Evolutionary conservation across 345 rosid genomes (phyloP).

Genomic region (Dipteronia dyeriana): DNA sequence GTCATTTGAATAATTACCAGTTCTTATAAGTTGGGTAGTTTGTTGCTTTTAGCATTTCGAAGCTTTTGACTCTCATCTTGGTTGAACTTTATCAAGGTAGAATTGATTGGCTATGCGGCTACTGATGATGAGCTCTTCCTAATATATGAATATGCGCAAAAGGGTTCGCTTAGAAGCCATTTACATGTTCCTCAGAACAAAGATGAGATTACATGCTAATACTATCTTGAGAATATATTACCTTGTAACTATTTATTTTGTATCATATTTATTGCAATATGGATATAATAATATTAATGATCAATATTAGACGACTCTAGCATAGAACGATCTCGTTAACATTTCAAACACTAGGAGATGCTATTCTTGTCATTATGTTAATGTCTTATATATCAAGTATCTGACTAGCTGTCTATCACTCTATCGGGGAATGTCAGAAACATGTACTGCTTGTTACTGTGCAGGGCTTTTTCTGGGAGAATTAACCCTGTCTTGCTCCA

Average conservation of each 20-base stretch:
- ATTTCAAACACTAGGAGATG: constrained; percentile 4
- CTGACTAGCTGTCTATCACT: background rate
- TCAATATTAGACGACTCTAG: background rate
- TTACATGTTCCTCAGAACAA: constrained; percentile 87
- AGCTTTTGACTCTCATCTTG: constrained; percentile 35
- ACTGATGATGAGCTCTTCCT: constrained; percentile 77
- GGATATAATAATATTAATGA: background rate
- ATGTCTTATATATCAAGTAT: background rate
- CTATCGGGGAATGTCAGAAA: background rate
- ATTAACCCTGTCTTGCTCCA: background rate
- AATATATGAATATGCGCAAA: constrained; percentile 88
- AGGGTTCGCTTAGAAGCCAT: constrained; percentile 82
- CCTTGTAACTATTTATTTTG: background rate
- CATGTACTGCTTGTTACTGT: background rate
- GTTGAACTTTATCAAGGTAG: constrained; percentile 76
- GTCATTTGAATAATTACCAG: constrained; percentile 4
- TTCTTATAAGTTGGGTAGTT: background rate
- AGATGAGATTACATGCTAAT: constrained; percentile 45
- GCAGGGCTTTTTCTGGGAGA: background rate
- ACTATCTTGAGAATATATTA: constrained; percentile 2
- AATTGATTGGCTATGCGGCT: constrained; percentile 89
- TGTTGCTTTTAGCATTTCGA: constrained; percentile 17
- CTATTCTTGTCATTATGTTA: background rate
- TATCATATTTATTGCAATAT: background rate
- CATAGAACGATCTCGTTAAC: background rate